Conservation (phyloP, 2,329 filamentous ascomycete species). For the Ilyonectria destructans region DNA sequence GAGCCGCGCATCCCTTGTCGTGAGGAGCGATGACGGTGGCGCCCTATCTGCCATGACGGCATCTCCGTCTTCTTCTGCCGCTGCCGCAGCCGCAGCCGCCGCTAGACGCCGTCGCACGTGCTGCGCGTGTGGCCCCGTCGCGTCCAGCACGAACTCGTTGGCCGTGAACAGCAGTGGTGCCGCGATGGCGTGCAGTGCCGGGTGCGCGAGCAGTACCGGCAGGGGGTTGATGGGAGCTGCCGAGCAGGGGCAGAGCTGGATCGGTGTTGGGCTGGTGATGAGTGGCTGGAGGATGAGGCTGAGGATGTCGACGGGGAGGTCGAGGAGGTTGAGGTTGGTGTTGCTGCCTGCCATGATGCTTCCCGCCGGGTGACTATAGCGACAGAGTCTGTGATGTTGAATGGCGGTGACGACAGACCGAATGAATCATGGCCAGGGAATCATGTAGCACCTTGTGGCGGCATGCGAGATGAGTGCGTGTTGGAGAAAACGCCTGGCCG, state of each 20-base stretch:
- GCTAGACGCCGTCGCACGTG: conserved; percentile 49
- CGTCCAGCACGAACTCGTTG: conserved; percentile 53
- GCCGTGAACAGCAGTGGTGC: conserved; percentile 52
- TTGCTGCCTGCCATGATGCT: conserved; percentile 32
- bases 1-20: conserved; percentile 44
- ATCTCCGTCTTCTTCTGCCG: not conserved
- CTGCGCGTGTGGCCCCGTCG: conserved; percentile 47
- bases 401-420: not conserved
- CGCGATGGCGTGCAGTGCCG: conserved; percentile 53
- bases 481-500: not conserved
- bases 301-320: conserved; percentile 55
- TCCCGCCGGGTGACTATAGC: conserved; percentile 8
- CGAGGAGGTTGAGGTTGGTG: conserved; percentile 50
- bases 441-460: not conserved
- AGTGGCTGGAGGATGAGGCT: conserved; percentile 52
- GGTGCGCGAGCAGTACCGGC: conserved; percentile 53
- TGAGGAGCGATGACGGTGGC: conserved; percentile 41
- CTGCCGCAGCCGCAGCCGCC: conserved; percentile 32
- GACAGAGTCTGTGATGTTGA: not conserved
- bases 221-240: conserved; percentile 44
- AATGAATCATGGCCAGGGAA: not conserved
- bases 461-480: no score
- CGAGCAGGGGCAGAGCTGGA: conserved; percentile 52
- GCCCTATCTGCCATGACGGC: not conserved
- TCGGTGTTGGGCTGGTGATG: conserved; percentile 43